These are phyloP conservation scores for Brettanomyces sp. DNA, from an alignment of 805 yeast species.

Conservation along the genomic window DNA sequence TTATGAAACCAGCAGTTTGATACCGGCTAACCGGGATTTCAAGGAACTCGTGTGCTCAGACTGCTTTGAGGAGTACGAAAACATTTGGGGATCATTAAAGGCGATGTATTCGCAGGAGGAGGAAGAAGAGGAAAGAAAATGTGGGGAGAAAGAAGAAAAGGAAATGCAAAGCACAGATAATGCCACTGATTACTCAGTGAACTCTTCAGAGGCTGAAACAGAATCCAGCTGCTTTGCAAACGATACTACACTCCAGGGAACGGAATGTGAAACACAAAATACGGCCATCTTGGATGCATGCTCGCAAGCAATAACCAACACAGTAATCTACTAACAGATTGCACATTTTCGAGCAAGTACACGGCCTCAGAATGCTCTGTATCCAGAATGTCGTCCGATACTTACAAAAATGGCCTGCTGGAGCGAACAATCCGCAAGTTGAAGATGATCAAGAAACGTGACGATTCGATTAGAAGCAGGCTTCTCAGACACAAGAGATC, in stretches of 20 bases:
- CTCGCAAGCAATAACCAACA: no score
- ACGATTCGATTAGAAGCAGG: background rate
- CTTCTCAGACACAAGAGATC: background rate
- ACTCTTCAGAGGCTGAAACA: background rate
- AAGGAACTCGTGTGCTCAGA: conserved; percentile 55
- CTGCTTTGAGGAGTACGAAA: conserved; percentile 40
- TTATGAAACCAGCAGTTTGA: conserved; percentile 44
- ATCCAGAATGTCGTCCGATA: no score
- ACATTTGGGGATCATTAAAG: conserved; percentile 7
- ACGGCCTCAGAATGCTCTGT: no score
- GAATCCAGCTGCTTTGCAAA: background rate
- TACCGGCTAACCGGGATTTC: conserved; percentile 18
- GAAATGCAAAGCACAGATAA: background rate
- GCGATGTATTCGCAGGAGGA: background rate
- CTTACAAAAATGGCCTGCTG: no score
- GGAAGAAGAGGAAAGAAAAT: background rate
- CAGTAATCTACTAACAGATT: no score
- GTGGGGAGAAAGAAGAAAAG: background rate
- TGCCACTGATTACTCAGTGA: background rate
- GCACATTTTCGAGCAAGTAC: no score
- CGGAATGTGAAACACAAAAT: no score
- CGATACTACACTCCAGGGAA: background rate
- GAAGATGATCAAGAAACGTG: background rate
- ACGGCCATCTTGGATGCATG: no score
- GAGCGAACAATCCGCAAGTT: background rate